Evolutionary conservation across 192 early-diverging fungal genomes (phyloP).

Genomic region (Podila minutissima): DNA sequence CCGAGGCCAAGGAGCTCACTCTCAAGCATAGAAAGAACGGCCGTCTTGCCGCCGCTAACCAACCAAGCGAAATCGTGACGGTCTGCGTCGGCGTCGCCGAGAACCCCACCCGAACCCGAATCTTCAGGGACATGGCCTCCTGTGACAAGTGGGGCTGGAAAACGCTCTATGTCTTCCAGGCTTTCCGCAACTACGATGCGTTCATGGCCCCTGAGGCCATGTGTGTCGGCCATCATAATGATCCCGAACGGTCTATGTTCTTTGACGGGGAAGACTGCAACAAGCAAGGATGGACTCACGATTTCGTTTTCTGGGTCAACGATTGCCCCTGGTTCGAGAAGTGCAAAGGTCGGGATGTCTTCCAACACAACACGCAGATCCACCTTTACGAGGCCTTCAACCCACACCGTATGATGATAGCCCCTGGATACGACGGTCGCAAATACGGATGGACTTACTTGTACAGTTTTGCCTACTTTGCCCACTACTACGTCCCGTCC

Average conservation of each 20-base stretch:
- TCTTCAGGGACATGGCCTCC: slow-evolving; percentile 12
- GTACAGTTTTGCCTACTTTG: slow-evolving; percentile 5
- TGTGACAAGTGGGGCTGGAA: slow-evolving; percentile 5
- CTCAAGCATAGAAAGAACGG: too few species aligned
- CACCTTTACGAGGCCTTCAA: slow-evolving; percentile 10
- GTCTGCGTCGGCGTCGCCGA: slow-evolving; percentile 8
- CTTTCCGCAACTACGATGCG: slow-evolving; percentile 7
- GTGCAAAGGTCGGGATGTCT: neutral
- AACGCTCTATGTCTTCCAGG: slow-evolving; percentile 15
- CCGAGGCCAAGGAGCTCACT: too few species aligned
- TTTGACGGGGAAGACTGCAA: slow-evolving; percentile 4
- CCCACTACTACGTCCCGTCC: slow-evolving; percentile 7
- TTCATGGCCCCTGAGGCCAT: slow-evolving; percentile 8
- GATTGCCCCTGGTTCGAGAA: slow-evolving; percentile 8
- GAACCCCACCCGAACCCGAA: slow-evolving; percentile 5
- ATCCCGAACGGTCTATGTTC: neutral
- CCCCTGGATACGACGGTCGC: slow-evolving; percentile 10
- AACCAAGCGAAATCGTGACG: neutral
- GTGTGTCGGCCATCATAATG: neutral
- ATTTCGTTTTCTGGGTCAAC: slow-evolving; percentile 11
- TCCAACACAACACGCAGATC: slow-evolving; percentile 10
- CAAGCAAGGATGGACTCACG: slow-evolving; percentile 1
- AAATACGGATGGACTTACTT: slow-evolving; percentile 12
- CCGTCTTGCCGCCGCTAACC: too few species aligned
- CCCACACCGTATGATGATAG: slow-evolving; percentile 9